Evolutionary conservation across 1,139 yeast species (phyloP).

Genomic region (Saccharomyces hybrid): DNA sequence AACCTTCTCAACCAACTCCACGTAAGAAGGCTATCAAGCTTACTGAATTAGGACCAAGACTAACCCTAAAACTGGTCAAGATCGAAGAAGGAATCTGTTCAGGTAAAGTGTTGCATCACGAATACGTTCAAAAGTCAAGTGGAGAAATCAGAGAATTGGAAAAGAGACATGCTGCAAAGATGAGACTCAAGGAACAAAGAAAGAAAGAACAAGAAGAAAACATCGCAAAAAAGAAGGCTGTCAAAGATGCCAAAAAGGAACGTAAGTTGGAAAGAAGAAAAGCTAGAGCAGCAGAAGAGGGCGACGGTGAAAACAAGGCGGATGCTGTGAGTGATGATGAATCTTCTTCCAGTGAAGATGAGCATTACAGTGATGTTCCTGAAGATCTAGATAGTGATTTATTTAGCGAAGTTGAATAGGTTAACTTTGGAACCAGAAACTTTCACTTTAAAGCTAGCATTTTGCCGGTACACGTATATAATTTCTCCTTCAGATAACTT

Average conservation of each 20-base stretch:
- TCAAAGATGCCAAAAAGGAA: slow-evolving; percentile 63
- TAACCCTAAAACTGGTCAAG: slow-evolving; percentile 67
- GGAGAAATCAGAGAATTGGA: slow-evolving; percentile 57
- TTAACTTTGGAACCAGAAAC: not conserved
- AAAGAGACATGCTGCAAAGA: slow-evolving; percentile 55
- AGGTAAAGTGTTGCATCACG: slow-evolving; percentile 84
- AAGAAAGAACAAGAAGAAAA: slow-evolving; percentile 73
- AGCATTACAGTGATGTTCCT: slow-evolving; percentile 35
- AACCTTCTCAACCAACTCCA: slow-evolving; percentile 15
- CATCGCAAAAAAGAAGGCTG: slow-evolving; percentile 67
- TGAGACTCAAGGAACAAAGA: slow-evolving; percentile 60
- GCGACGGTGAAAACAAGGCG: slow-evolving; percentile 20
- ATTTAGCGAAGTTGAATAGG: slow-evolving; percentile 36
- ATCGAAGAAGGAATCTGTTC: slow-evolving; percentile 85
- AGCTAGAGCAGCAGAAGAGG: slow-evolving; percentile 31
- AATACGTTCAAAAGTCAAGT: slow-evolving; percentile 53
- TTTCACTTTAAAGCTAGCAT: not conserved
- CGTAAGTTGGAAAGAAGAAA: slow-evolving; percentile 58
- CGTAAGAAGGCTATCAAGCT: slow-evolving; percentile 85
- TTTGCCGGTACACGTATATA: not conserved
- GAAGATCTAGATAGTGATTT: slow-evolving; percentile 38
- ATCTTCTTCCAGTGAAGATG: slow-evolving; percentile 15
- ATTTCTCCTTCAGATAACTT: not conserved
- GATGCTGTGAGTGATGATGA: slow-evolving; percentile 16
- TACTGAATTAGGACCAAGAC: slow-evolving; percentile 89